A percentile compares a stretch with the other conserved stretches of the same genome.
phyloP scores from a whole-genome alignment of 208 protist genomes.

The Acanthamoeba castellanii region DNA sequence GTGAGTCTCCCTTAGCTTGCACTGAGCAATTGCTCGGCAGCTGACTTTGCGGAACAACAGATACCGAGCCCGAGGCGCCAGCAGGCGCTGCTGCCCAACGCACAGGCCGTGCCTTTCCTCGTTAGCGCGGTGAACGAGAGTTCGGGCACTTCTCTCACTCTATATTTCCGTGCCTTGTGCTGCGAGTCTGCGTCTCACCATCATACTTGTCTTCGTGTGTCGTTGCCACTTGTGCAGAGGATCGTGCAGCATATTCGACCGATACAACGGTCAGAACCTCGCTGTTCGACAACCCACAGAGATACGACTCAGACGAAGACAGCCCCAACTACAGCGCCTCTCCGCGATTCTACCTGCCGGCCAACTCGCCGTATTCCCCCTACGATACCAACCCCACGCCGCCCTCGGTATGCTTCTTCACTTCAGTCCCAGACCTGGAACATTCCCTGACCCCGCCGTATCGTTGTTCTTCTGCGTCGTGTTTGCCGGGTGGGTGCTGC shows the following conservation, averaged over 20 bases:
- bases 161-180: not conserved
- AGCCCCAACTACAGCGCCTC: conserved; percentile 1
- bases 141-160: not conserved
- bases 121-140: not conserved
- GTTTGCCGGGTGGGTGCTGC: not conserved
- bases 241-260: not conserved
- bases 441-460: too few species aligned
- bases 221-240: not conserved
- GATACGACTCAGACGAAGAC: conserved; percentile 59
- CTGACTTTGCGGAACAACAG: not conserved
- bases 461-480: not conserved
- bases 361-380: conserved; percentile 39
- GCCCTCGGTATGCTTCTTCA: not conserved
- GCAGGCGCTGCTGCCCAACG: not conserved
- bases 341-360: conserved; percentile 4
- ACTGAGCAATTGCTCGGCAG: too few species aligned
- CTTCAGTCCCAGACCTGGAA: not conserved
- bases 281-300: conserved; percentile 58
- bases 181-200: too few species aligned
- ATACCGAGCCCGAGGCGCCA: conserved; percentile 12
- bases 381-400: conserved; percentile 44
- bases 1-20: not conserved
- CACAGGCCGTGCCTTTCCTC: not conserved
- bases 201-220: not conserved
- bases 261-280: not conserved